Conservation (phyloP, 257 asterid species). For the Echites panduratus region DNA sequence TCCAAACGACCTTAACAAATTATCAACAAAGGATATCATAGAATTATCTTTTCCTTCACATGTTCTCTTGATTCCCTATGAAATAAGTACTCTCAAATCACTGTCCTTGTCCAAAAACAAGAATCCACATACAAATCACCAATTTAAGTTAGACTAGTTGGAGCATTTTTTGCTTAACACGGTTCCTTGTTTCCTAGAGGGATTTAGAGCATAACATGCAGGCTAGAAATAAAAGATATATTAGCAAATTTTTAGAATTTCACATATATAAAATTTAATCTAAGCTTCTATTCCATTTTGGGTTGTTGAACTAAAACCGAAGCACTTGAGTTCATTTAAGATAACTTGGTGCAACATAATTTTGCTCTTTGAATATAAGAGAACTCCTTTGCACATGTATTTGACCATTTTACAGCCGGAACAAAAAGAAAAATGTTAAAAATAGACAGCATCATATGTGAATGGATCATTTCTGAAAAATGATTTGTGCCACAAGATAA, state of each 20-base stretch:
- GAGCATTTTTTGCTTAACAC: not conserved
- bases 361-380: not conserved
- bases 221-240: not conserved
- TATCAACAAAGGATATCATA: not conserved
- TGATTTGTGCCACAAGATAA: conserved; percentile 4
- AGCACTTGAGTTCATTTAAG: not conserved
- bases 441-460: not conserved
- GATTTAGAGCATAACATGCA: not conserved
- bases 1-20: not conserved
- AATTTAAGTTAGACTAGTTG: too few relatives aligned
- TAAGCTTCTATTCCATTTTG: not conserved
- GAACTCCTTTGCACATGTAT: not conserved
- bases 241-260: not conserved
- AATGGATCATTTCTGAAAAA: not conserved
- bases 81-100: not conserved
- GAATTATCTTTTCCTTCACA: not conserved
- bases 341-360: not conserved
- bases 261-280: not conserved
- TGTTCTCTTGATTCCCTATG: not conserved
- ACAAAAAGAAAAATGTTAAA: not conserved
- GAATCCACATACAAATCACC: not conserved
- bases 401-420: not conserved
- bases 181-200: not conserved
- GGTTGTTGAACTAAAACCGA: not conserved
- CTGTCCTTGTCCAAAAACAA: not conserved